Base-by-base conservation (phyloP, 257 asterid species). In the Parsonsia alboflavescens region DNA sequence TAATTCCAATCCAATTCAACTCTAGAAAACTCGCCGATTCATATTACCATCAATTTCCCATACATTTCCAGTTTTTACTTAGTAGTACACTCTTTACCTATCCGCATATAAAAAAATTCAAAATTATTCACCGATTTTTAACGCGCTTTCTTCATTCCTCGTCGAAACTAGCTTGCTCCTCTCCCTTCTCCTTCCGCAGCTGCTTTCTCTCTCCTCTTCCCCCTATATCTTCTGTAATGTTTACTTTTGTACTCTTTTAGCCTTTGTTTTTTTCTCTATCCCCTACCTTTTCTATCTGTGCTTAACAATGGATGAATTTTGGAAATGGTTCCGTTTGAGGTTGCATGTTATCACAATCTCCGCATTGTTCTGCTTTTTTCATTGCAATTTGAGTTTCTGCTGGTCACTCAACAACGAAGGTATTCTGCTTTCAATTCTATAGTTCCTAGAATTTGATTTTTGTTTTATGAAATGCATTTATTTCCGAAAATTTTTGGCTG, bases 331-430 rank as follows among this genome's bases (percentile, higher is more conserved):
- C 10, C 28, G 46, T 57, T 13, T 72, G 16, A 68, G 21, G 49
- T 39, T 73, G 21, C 69, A 24, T 53, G 21, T 53, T 2, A 17
- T 70, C 41, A 52, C 54, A 22, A 74, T 70, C 68, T 66, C 15
- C 15, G 49, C 64, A n/a, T 42, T 75, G 62, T 6, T 75, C 1
- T 44, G 61, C 53, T 12, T 62, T 65, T 56, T 64, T 26, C 72
- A n/a, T 19, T 42, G 67, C 73, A 52, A 53, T 13, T 42, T 52
- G 44, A 65, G 75, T 72, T 70, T 69, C 61, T 65, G 74, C 68
- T 77, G 58, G 62, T 81, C 77, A 10, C 77, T 73, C 49, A 63
- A 81, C 36, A 41, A 21, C 19, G 75, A 81, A 81, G 84, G 84
- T 77, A 33, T 33, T 33, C 6, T 30, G 1, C 13, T 54, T 7